Base-by-base conservation (phyloP, 305 asterid genomes). In the Solanum hybrid region DNA sequence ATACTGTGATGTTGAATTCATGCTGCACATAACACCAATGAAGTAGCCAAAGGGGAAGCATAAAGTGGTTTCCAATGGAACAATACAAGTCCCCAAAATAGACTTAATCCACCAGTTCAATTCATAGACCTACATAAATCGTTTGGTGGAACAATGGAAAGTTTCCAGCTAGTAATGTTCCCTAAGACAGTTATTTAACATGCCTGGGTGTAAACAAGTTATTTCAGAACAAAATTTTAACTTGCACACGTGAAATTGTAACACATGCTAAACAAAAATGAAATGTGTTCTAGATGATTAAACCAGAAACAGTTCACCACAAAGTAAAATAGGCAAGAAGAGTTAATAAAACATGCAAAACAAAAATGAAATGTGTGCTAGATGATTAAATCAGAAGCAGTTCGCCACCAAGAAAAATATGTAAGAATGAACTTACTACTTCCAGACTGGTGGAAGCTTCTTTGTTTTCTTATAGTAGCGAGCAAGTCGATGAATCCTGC, bases 381-480 rank as follows among this genome's bases (percentile, higher is more conserved):
- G 68, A 27, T 82, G 70, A 37, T 80, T 26, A 82, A 83, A 29
- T 1, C 27, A 45, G 39, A 84, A 84, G 37, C 39, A 24, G 65
- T 24, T 15, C 5, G 2, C 6, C 32, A 27, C 84, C 20, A 70
- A 36, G 73, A 3, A 26, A n/a, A 80, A 37, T 37, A 15, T 10
- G 78, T 4, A 41, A 88, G 17, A 73, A 10, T 26, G 27, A 37
- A 90, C 92, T 89, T 87, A 89, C 90, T 90, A 91, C 75, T 91
- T 91, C 93, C 91, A 91, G 86, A 91, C 91, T 6, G 91, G 93
- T 75, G 93, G 93, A 72, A 90, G 93, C 90, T 91, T 91, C 91
- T 91, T 91, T 4, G 92, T 91, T 84, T 91, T 91, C 92, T 91
- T 91, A 36, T 91, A 91, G 93, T 91, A 91, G 68, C 93, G 93